Base-by-base conservation (phyloP, 73 alveolate species). In the Paraurostyla sp. region DNA sequence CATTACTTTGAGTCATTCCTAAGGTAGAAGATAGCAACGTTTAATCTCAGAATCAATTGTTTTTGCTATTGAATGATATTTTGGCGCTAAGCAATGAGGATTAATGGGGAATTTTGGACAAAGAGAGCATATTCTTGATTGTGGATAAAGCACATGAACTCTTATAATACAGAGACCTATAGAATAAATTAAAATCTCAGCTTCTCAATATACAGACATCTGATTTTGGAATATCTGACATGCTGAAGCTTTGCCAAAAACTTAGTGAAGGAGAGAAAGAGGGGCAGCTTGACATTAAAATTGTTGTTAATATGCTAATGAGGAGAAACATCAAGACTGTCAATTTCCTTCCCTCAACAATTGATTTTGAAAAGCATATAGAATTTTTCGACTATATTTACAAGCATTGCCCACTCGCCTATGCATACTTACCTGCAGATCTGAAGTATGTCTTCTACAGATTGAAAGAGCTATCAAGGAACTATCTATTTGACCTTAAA, bases 121-220 rank as follows among this genome's bases (percentile, higher is more conserved):
- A 43, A 48, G 51, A 73, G 9, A 0, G n/a, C 16, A 6, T 73
- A 1, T 23, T 73, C 43, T 6, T 9, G 4, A 46, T 73, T 23
- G 7, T 73, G 15, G 65, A 73, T 25, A 49, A 73, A 25, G 7
- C 40, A 3, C 29, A 33, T 3, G 71, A 73, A 48, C 29, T 73
- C 7, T 56, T 16, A 45, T 43, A 73, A 49, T 73, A 56, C 50
- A 48, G 71, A 73, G 86, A 73, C 20, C 6, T 73, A 3, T 25
- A 73, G 46, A 73, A 73, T 46, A 73, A 46, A 45, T 9, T 73
- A 1, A 48, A 29, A 33, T 15, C 56, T 16, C 4, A 25, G 25
- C n/a, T 73, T 32, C 25, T 48, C 4, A 6, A 20, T 7, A 23
- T 48, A 23, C 41, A 25, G 6, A 23, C 41, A 4, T 73, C 71